Evolutionary conservation across 192 early-diverging fungal species (phyloP).

Genomic region (Rhizophagus sp.): DNA sequence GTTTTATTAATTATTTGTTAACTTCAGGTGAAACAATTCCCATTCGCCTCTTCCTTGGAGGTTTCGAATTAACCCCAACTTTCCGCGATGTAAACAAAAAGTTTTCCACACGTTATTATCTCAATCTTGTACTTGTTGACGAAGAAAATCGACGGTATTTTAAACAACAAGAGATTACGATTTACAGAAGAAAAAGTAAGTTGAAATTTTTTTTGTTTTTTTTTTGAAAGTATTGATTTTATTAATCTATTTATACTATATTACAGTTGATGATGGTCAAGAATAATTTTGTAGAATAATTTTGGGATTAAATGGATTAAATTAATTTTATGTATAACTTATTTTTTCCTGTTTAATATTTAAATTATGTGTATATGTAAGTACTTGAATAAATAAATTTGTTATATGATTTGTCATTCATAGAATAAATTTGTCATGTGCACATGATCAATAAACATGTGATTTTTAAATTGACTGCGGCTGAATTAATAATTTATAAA

Average conservation of each 20-base stretch:
- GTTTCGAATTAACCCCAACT: conserved; percentile 98
- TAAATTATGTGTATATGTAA: too few relatives aligned
- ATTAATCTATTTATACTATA: neutral
- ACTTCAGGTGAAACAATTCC: conserved; percentile 89
- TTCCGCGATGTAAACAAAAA: conserved; percentile 99
- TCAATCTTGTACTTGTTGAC: conserved; percentile 97
- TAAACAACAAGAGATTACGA: conserved; percentile 97
- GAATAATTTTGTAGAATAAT: conserved; percentile 17
- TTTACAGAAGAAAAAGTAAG: conserved; percentile 64
- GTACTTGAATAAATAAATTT: too few relatives aligned
- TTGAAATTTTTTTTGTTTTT: too few relatives aligned
- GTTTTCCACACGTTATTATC: conserved; percentile 97
- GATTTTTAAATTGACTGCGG: neutral
- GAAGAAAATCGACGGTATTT: conserved; percentile 99
- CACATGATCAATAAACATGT: too few relatives aligned
- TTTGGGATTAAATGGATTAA: neutral
- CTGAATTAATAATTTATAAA: neutral
- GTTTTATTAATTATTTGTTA: conserved; percentile 7
- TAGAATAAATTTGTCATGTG: too few relatives aligned
- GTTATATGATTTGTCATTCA: too few relatives aligned
- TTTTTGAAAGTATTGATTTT: too few relatives aligned
- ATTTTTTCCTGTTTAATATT: neutral
- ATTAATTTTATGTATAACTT: conserved; percentile 3
- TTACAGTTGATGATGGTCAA: conserved; percentile 37
- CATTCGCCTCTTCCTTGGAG: conserved; percentile 94